These are phyloP conservation scores for Aurantiochytrium sp. DNA, from an alignment of 108 stramenopile species.

Conservation along the genomic window DNA sequence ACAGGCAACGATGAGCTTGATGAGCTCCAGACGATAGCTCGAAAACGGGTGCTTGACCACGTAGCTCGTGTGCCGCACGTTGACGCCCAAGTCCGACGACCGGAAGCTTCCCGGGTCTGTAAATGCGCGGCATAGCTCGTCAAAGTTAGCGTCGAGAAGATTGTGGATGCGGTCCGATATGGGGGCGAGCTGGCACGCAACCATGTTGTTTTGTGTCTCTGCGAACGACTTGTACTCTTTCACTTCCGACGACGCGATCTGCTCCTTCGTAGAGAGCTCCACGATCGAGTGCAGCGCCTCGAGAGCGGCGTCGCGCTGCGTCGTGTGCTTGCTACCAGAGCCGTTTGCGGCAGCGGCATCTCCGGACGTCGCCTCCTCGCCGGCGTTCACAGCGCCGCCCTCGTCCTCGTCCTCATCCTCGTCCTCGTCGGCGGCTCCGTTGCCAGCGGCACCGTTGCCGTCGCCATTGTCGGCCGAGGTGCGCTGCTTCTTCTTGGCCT, in stretches of 20 bases:
- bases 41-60: not conserved
- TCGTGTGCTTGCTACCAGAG: not conserved
- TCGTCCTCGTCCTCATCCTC: not conserved
- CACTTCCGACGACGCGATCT: not conserved
- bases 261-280: not conserved
- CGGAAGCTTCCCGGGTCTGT: not conserved
- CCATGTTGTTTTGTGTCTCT: not conserved
- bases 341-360: too few species aligned
- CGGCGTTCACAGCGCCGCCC: not conserved
- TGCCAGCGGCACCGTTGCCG: not conserved
- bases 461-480: not conserved
- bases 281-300: not conserved
- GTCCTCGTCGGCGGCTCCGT: not conserved
- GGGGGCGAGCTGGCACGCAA: not conserved
- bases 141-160: not conserved
- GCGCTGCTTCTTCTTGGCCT: not conserved
- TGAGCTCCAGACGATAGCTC: constrained; percentile 1
- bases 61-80: constrained; percentile 13
- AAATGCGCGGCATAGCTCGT: not conserved
- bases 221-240: constrained; percentile 6
- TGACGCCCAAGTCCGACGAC: not conserved
- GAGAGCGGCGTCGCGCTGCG: not conserved
- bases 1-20: constrained; percentile 26
- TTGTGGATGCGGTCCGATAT: not conserved
- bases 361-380: not conserved